Base-by-base conservation (phyloP, 2,329 filamentous ascomycete genomes). In the Colletotrichum noveboracense region DNA sequence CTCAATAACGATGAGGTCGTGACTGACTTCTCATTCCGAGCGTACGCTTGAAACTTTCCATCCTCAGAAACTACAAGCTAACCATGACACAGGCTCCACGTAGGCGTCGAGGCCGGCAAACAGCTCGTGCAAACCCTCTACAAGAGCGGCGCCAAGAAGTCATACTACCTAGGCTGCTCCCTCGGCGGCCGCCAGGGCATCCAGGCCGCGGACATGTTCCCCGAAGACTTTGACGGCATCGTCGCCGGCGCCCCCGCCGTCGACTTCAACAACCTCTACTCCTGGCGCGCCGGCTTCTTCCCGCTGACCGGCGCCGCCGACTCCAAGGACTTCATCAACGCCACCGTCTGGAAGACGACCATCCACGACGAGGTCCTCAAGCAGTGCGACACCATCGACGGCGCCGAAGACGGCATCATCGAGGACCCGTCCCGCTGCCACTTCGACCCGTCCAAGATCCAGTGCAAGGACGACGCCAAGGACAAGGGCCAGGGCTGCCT, bases 171-270 rank as follows among this genome's bases (percentile, higher is more conserved):
- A 12, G 89, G 89, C 18, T 91, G 89, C 79, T 89, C 88, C 1
- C 89, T 88, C 5, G 89, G 90, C 28, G 90, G 90, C 3, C 83
- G 89, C 4, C 89, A 91, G 80, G 89, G 89, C 18, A 80, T 90
- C 18, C 88, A 88, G 66, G 81, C 86, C 16, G 86, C 87, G 0
- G 82, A 82, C 21, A 83, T 85, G 14, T 82, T 84, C 4, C 81
- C 86, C 3, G 82, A 85, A 62, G 85, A 87, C 78, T 92, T 92
- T 71, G 89, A 92, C 77, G 91, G 91, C 24, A 85, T 90, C 12
- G 79, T 92, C 2, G 87, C 89, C 16, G 89, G 89, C 12, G 81
- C 82, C 1, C 80, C 87, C 34, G 89, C 89, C 1, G 91, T 24
- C 84, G 60, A 75, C 60, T 66, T 75, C 16, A 71, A 71, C 86